These are phyloP conservation scores for Oidium heveae DNA, from an alignment of 2,329 filamentous ascomycete species.

Conservation along the genomic window DNA sequence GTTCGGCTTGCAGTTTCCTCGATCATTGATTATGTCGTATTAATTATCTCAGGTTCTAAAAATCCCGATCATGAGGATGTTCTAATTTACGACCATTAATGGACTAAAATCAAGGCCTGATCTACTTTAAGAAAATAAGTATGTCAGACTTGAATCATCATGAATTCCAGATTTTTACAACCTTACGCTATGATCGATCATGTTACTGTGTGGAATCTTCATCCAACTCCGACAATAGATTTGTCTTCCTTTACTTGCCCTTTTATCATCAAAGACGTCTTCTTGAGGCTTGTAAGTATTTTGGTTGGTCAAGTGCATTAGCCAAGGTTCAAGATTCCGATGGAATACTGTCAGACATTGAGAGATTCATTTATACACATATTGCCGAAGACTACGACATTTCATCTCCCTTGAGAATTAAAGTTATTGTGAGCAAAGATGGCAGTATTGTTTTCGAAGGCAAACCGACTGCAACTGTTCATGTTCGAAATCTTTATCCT, in stretches of 20 bases:
- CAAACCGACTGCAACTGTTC: slow-evolving; percentile 15
- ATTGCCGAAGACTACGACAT: neutral
- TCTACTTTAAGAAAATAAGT: too few relatives aligned
- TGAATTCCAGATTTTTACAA: slow-evolving; percentile 39
- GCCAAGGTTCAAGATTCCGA: slow-evolving; percentile 19
- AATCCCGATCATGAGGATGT: too few relatives aligned
- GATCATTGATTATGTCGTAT: too few relatives aligned
- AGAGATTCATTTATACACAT: slow-evolving; percentile 9
- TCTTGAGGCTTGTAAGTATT: slow-evolving; percentile 33
- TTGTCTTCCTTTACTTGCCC: slow-evolving; percentile 54
- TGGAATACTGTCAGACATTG: slow-evolving; percentile 21
- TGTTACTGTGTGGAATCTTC: slow-evolving; percentile 18
- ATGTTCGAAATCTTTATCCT: slow-evolving; percentile 32
- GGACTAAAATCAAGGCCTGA: too few relatives aligned
- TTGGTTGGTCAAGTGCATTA: slow-evolving; percentile 25
- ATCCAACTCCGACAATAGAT: slow-evolving; percentile 14
- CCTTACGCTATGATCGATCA: slow-evolving; percentile 41
- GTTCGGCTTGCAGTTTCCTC: too few relatives aligned
- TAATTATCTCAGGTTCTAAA: too few relatives aligned
- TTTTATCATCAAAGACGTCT: slow-evolving; percentile 56
- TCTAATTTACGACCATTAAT: too few relatives aligned
- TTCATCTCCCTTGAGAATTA: slow-evolving; percentile 22
- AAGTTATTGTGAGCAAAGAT: slow-evolving; percentile 25
- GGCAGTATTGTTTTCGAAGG: slow-evolving; percentile 22
- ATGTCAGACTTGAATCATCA: slow-evolving; percentile 1